Base-by-base conservation (phyloP, 78 protist genomes). In the Creolimax fragrantissima region DNA sequence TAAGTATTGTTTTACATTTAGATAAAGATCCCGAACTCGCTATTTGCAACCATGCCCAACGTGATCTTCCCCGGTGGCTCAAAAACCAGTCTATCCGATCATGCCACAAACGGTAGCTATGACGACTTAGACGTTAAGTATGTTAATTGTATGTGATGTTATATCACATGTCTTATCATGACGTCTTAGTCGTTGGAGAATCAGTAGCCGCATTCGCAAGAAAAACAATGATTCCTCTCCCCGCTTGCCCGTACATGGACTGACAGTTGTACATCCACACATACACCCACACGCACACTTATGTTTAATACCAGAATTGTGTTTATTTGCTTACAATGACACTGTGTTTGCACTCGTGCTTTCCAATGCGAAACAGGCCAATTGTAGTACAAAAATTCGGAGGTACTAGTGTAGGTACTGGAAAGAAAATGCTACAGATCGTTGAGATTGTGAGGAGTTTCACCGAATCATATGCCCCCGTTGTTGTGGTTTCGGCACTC, bases 351-450 rank as follows among this genome's bases (percentile, higher is more conserved):
- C n/a, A n/a, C n/a, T n/a, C n/a, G n/a, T n/a, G n/a, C n/a, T n/a
- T n/a, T n/a, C n/a, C n/a, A n/a, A n/a, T n/a, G n/a, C n/a, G n/a
- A n/a, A n/a, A n/a, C n/a, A 83, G 86, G 7, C 86, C 42, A 44
- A 4, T 89, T 3, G 83, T 90, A 41, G 92, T 90, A 43, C 92
- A 74, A 36, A 91, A 91, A 89, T 91, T 91, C 43, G 93, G 93
- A 5, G 93, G 93, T 43, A 91, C 93, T n/a, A 91, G 93, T 42
- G 86, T 91, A 3, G 93, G 93, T 5, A 91, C 89, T 6, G 81
- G 81, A 2, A 17, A 91, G 89, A 3, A 39, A 36, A 67, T 91
- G 89, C 44, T 36, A 24, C 43, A 83, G 39, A 83, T 91, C 2
- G 35, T 24, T 5, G 44, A 91, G 44, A 91, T 91, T 43, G 93